Evolutionary conservation across 1,284 basidiomycete genomes (phyloP).

Genomic region (Cerioporus squamosus): DNA sequence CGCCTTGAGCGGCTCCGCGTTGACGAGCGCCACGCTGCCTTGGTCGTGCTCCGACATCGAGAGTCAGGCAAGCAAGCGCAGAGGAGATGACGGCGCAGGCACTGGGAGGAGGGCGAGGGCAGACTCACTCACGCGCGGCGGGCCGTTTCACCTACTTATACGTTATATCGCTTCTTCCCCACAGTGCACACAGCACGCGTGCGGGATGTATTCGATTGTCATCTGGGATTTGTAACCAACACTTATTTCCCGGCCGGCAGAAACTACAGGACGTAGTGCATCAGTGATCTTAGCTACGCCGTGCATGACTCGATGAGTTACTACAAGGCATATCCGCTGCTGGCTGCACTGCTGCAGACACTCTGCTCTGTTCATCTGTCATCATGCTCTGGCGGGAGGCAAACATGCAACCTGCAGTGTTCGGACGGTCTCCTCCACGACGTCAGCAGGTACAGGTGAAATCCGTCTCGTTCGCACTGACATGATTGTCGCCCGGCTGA

Average conservation of each 20-base stretch:
- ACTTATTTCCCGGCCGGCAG: too few species aligned
- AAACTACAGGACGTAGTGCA: too few species aligned
- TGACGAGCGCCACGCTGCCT: conserved; percentile 6
- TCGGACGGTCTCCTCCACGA: too few species aligned
- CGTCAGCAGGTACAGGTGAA: background rate
- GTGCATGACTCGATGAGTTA: too few species aligned
- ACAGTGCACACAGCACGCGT: background rate
- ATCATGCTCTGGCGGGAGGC: too few species aligned
- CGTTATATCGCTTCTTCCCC: background rate
- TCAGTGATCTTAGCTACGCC: too few species aligned
- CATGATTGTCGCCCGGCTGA: too few species aligned
- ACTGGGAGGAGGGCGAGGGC: conserved; percentile 4
- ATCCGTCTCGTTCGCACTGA: conserved; percentile 1
- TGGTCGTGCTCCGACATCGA: conserved; percentile 14
- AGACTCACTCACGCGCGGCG: background rate
- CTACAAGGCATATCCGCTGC: too few species aligned
- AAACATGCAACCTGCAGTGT: too few species aligned
- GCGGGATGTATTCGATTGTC: conserved; percentile 3
- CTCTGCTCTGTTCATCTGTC: too few species aligned
- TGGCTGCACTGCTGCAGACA: too few species aligned
- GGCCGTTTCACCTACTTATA: conserved; percentile 8
- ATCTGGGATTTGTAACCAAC: conserved; percentile 18
- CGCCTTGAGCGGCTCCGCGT: background rate
- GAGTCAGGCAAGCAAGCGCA: background rate
- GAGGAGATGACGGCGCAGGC: background rate